A percentile compares a stretch with the other conserved stretches of the same genome.
Conservation (phyloP, 2,329 filamentous ascomycete species). For the Dactylonectria estremocensis region DNA sequence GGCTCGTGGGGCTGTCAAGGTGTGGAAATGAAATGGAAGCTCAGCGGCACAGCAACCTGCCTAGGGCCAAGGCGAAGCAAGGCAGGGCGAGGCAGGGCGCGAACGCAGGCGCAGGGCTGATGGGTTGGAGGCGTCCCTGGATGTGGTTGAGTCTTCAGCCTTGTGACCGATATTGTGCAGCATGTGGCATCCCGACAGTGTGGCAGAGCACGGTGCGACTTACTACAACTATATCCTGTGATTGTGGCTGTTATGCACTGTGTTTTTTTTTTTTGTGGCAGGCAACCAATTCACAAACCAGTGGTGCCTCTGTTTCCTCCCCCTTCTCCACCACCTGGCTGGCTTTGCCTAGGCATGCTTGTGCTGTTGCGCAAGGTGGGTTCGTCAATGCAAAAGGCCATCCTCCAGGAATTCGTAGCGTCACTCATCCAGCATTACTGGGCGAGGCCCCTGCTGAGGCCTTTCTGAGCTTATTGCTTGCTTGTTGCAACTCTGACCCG, state of each 20-base stretch:
- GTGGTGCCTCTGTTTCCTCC: no score
- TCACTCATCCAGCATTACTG: conserved; percentile 15
- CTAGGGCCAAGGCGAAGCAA: conserved; percentile 12
- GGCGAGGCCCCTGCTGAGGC: conserved; percentile 7
- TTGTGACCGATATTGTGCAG: neutral
- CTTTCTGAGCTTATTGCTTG: conserved; percentile 13
- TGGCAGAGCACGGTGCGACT: neutral
- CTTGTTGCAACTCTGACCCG: conserved; percentile 3
- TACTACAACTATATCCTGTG: no score
- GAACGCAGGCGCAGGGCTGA: conserved; percentile 18
- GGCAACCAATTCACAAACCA: no score
- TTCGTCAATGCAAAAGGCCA: conserved; percentile 19
- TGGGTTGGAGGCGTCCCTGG: neutral
- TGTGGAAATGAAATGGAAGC: neutral
- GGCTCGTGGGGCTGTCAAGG: conserved; percentile 21
- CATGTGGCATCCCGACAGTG: neutral
- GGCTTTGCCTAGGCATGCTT: neutral
- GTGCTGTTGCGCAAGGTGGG: neutral
- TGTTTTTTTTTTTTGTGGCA: neutral
- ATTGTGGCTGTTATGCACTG: no score
- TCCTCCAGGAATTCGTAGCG: conserved; percentile 9
- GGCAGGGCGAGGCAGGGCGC: conserved; percentile 10
- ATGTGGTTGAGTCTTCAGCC: conserved; percentile 15
- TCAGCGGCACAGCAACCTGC: conserved; percentile 16
- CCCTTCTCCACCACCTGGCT: no score